Evolutionary conservation across 495 filamentous ascomycete genomes (phyloP).

Genomic region (Ascodesmis nigricans): DNA sequence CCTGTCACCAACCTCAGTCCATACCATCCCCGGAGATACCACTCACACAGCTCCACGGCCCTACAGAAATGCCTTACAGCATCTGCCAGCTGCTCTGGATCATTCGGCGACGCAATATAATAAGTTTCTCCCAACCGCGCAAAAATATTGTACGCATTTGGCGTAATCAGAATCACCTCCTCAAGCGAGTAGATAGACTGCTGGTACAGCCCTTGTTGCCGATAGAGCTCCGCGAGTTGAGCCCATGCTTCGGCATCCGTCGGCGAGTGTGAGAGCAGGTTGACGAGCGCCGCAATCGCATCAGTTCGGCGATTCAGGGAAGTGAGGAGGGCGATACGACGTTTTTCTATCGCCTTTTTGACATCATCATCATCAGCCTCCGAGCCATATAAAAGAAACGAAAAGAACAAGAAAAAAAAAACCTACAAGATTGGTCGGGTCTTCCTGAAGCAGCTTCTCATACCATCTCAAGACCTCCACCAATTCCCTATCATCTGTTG

Average conservation of each 20-base stretch:
- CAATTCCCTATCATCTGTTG: constrained; percentile 37
- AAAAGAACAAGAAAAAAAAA: constrained; percentile 3
- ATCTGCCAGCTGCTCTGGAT: constrained; percentile 36
- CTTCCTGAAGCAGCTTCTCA: constrained; percentile 45
- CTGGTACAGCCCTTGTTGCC: constrained; percentile 46
- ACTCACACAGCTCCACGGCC: constrained; percentile 80
- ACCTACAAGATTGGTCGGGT: constrained; percentile 61
- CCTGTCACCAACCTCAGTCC: constrained; percentile 55
- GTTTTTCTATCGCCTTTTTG: constrained; percentile 58
- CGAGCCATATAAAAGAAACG: background rate
- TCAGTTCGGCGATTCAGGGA: constrained; percentile 45
- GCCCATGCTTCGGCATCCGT: constrained; percentile 90
- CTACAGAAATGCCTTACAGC: constrained; percentile 66
- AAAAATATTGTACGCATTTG: constrained; percentile 94
- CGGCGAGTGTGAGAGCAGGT: constrained; percentile 58
- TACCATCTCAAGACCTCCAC: constrained; percentile 53
- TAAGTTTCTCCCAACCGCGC: constrained; percentile 66
- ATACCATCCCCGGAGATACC: constrained; percentile 80
- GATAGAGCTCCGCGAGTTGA: constrained; percentile 71
- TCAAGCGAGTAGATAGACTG: constrained; percentile 81
- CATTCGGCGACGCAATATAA: constrained; percentile 33
- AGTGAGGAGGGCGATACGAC: constrained; percentile 56
- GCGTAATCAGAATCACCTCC: constrained; percentile 68
- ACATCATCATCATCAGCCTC: constrained; percentile 6
- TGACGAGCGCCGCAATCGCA: constrained; percentile 48